phyloP scores from a whole-genome alignment of 352 stramenopile species.

The Phytophthora meadii region DNA sequence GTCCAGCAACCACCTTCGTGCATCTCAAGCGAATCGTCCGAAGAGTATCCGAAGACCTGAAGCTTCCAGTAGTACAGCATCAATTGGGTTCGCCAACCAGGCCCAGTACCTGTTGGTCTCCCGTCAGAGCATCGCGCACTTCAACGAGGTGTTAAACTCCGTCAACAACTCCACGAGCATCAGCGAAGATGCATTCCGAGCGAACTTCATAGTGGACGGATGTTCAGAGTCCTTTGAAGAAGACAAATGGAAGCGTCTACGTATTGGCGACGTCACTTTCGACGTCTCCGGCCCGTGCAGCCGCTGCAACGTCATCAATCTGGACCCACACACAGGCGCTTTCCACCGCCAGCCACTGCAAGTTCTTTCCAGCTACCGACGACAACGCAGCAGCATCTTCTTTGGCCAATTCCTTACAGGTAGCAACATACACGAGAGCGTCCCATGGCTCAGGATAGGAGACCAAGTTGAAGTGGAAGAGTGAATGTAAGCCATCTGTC shows the following conservation, averaged over 20 bases:
- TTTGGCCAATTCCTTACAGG: conserved; percentile 82
- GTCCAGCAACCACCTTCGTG: conserved; percentile 47
- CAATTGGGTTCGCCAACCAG: conserved; percentile 83
- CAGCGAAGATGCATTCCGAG: conserved; percentile 73
- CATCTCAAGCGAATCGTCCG: conserved; percentile 22
- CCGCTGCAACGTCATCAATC: conserved; percentile 87
- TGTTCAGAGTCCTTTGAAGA: conserved; percentile 73
- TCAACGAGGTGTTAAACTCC: conserved; percentile 52
- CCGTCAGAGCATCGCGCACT: conserved; percentile 54
- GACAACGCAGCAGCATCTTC: conserved; percentile 78
- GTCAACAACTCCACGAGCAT: conserved; percentile 42
- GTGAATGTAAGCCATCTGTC: neutral
- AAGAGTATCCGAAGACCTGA: conserved; percentile 15
- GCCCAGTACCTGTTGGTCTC: conserved; percentile 76
- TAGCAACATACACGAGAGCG: neutral
- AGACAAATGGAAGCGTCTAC: conserved; percentile 66
- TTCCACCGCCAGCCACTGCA: conserved; percentile 68
- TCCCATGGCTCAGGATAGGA: conserved; percentile 46
- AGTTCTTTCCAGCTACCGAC: conserved; percentile 75
- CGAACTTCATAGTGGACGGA: conserved; percentile 77
- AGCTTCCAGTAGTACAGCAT: conserved; percentile 6
- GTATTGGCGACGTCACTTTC: conserved; percentile 51
- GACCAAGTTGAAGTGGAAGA: conserved; percentile 31
- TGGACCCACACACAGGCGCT: conserved; percentile 72
- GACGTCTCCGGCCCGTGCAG: conserved; percentile 72